Conservation (phyloP, 2,329 filamentous ascomycete genomes). For the Dothidotthia symphoricarpi region DNA sequence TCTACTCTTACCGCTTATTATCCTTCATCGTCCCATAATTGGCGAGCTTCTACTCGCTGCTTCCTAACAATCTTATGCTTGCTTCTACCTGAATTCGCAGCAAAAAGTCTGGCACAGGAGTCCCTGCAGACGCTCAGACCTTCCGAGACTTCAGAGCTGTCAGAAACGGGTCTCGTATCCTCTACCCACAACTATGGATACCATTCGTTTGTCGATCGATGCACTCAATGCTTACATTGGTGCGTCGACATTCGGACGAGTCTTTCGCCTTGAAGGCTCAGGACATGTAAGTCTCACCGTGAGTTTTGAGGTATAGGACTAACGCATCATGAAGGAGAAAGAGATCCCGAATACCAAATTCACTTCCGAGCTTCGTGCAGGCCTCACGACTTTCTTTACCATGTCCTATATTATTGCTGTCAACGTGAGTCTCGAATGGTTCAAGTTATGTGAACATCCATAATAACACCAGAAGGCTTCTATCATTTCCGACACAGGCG, state of each 20-base stretch:
- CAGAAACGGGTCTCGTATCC: constrained; percentile 1
- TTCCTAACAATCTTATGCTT: no score
- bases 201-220: constrained; percentile 17
- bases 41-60: no score
- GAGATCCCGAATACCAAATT: constrained; percentile 76
- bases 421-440: constrained; percentile 17
- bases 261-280: constrained; percentile 75
- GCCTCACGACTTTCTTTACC: constrained; percentile 65
- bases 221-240: constrained; percentile 27
- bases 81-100: no score
- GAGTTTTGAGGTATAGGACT: constrained; percentile 1
- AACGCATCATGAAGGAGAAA: constrained; percentile 52
- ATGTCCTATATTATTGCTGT: constrained; percentile 45
- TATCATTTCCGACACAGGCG: constrained; percentile 59
- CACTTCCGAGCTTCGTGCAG: constrained; percentile 79
- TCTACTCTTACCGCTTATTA: no score
- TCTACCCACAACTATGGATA: constrained; percentile 22
- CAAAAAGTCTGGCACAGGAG: no score
- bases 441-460: not conserved
- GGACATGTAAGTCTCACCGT: constrained; percentile 65
- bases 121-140: not conserved
- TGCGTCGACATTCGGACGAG: constrained; percentile 40
- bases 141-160: constrained; percentile 1
- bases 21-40: no score
- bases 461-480: constrained; percentile 30